A percentile compares a stretch with the other conserved stretches of the same genome.
These are phyloP conservation scores for Eimeria zaria DNA, from an alignment of 169 alveolate genomes.

Conservation along the genomic window DNA sequence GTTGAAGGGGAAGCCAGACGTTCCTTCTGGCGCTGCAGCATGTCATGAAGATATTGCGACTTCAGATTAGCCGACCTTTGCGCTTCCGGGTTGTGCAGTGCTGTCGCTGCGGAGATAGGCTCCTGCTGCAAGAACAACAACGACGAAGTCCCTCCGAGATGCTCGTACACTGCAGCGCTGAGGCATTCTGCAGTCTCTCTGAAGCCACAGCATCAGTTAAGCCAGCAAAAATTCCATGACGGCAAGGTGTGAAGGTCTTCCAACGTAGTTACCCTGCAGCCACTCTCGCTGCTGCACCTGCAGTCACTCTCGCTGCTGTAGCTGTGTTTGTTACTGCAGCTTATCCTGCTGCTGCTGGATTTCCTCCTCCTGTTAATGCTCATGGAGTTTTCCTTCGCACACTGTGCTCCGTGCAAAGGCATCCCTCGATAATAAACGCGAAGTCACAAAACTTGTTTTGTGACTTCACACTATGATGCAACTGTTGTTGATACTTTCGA, in stretches of 20 bases:
- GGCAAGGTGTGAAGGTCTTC: neutral
- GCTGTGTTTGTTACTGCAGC: neutral
- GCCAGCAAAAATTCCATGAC: neutral
- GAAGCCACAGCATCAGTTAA: neutral
- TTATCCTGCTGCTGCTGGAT: neutral
- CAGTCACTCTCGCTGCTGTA: neutral
- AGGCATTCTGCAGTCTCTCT: constrained; percentile 55
- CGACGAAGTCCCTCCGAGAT: constrained; percentile 68
- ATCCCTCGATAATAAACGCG: neutral
- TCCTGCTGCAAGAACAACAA: constrained; percentile 40
- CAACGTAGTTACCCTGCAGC: neutral
- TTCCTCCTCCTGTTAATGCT: neutral
- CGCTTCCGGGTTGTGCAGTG: neutral
- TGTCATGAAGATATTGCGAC: neutral
- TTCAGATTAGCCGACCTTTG: neutral
- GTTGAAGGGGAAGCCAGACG: constrained; percentile 35
- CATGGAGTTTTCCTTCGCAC: neutral
- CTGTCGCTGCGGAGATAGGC: neutral
- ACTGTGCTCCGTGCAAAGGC: neutral
- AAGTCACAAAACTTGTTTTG: neutral
- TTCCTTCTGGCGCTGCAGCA: constrained; percentile 26
- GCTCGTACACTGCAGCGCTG: constrained; percentile 66
- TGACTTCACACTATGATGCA: neutral
- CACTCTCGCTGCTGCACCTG: constrained; percentile 4
- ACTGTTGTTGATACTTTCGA: neutral